Evolutionary conservation across 345 rosid genomes (phyloP), one percentile per base, ranked within the genome.

Genomic region (Excoecaria agallocha): DNA sequence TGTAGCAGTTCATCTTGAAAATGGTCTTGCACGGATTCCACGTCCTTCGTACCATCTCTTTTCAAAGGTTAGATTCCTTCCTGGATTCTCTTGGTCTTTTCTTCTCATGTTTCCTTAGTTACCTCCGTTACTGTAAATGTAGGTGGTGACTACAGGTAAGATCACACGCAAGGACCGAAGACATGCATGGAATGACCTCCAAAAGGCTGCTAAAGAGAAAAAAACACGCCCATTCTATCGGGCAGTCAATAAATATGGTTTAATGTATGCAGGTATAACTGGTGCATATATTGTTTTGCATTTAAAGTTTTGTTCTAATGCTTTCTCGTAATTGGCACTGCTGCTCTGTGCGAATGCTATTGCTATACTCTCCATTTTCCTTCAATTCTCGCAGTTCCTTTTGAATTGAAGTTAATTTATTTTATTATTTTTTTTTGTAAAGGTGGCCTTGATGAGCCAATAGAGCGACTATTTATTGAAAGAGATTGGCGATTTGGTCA

Each of bases 401-500:
- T 72, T 37, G 37, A 52, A 63, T 70, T 56, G 52, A 58, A 17
- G 50, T 38, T 38, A 30, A 12, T 45, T 52, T 12, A 54, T n/a
- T 8, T 75, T 69, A 20, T 50, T 19, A 12, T 46, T 5, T 19
- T 76, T 66, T n/a, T 25, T 54, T 68, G 55, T 12, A 71, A 84
- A 92, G 98, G 95, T 75, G 98, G 98, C 52, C 92, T 94, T 30
- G 98, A 94, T 75, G 80, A 87, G 79, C 96, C 97, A 22, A 81
- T 78, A 7, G 76, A 83, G 70, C 85, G 94, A 24, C 85, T 85
- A 16, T 83, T 67, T 30, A 71, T 92, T 57, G 84, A 78, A 25
- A 84, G 96, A 62, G 97, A 94, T 76, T 94, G 98, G 98, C 89
- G 94, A 59, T 94, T 94, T 81, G 98, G 98, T 75, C 97, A 90